A percentile compares a stretch with the other conserved stretches of the same genome.
phyloP scores from a whole-genome alignment of 441 rosid genomes.

The Erodium texanum region DNA sequence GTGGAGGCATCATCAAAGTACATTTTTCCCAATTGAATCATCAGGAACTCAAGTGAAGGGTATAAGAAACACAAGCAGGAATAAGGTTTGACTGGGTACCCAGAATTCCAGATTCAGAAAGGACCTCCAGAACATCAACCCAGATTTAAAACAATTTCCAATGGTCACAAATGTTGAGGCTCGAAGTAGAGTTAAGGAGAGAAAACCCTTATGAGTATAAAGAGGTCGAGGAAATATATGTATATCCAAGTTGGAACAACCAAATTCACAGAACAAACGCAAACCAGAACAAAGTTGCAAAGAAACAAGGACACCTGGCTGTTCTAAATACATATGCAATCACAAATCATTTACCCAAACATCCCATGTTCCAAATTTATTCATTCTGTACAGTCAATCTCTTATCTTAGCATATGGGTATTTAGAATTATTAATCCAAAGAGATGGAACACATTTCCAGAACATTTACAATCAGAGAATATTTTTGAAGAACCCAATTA shows the following conservation, averaged over 20 bases:
- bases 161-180: constrained; percentile 15
- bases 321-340: constrained; percentile 24
- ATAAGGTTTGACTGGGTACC: constrained; percentile 18
- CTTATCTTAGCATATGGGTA: constrained; percentile 20
- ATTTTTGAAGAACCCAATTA: not conserved
- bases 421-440: constrained; percentile 5
- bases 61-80: constrained; percentile 9
- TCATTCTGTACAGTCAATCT: constrained; percentile 21
- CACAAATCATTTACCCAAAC: constrained; percentile 22
- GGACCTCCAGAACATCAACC: constrained; percentile 14
- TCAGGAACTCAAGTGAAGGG: not conserved
- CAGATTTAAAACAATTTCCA: constrained; percentile 20
- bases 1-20: constrained; percentile 7
- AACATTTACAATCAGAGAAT: constrained; percentile 11
- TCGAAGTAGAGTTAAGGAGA: constrained; percentile 21
- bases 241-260: not conserved
- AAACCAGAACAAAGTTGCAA: constrained; percentile 20
- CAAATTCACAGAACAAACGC: constrained; percentile 16
- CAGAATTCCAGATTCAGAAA: constrained; percentile 14
- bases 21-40: constrained; percentile 16
- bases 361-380: constrained; percentile 21
- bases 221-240: constrained; percentile 10
- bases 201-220: constrained; percentile 13
- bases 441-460: constrained; percentile 8
- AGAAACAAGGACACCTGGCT: constrained; percentile 15